Conservation (phyloP, 192 early-diverging fungal genomes). For the Backusella macrospora region DNA sequence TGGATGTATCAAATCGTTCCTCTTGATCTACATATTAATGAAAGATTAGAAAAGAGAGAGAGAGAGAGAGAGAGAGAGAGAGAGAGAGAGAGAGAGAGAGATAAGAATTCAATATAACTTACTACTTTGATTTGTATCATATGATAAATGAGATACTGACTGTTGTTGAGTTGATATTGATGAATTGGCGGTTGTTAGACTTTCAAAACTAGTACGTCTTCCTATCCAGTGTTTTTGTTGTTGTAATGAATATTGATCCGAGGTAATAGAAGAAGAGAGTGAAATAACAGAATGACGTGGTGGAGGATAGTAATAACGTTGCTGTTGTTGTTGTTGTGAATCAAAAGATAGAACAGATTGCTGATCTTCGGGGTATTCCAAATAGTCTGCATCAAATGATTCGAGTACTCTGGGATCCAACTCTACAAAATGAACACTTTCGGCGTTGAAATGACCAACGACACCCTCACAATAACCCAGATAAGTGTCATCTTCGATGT, state of each 20-base stretch:
- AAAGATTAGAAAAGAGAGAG: neutral
- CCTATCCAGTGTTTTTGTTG: slow-evolving; percentile 8
- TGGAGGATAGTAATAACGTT: neutral
- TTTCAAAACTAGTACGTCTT: slow-evolving; percentile 24
- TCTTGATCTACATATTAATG: neutral
- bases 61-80: neutral
- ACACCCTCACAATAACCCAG: slow-evolving; percentile 62
- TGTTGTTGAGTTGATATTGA: slow-evolving; percentile 13
- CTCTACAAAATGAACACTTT: slow-evolving; percentile 53
- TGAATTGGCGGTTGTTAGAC: slow-evolving; percentile 9
- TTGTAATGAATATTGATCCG: slow-evolving; percentile 20
- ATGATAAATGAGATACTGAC: neutral
- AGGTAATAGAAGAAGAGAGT: slow-evolving; percentile 21
- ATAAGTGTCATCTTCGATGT: slow-evolving; percentile 9
- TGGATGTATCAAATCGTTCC: slow-evolving; percentile 36
- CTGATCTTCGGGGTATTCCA: neutral
- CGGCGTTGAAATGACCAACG: slow-evolving; percentile 52
- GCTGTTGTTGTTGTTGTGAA: neutral
- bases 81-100: neutral
- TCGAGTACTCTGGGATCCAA: slow-evolving; percentile 44
- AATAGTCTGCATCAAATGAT: slow-evolving; percentile 31
- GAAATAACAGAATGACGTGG: slow-evolving; percentile 17
- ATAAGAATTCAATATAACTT: neutral
- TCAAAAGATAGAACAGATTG: neutral
- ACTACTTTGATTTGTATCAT: neutral